Base-by-base conservation (phyloP, 257 asterid genomes). In the Solanum bukasovii region DNA sequence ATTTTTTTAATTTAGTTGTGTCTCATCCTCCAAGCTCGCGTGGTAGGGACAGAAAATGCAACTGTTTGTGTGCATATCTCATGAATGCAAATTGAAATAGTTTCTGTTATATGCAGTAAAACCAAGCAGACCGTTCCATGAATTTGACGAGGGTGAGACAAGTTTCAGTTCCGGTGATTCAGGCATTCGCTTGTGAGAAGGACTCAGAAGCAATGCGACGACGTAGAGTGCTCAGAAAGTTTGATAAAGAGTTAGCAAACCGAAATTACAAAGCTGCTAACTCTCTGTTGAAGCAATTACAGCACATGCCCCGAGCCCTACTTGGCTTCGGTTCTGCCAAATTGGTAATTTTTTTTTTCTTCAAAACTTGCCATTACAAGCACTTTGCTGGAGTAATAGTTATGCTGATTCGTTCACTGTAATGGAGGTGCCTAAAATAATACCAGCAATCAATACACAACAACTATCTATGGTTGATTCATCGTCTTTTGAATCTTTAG, bases 221-320 rank as follows among this genome's bases (percentile, higher is more conserved):
- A 73, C 94, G 93, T 46, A 88, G 91, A 81, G 90, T 86, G 73
- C 90, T 95, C 88, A 87, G 90, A 87, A 93, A 93, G 90, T 88
- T 95, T 84, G 96, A 94, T 82, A 79, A 91, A 59, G 96, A 93
- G 87, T 89, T 94, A 88, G 93, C 87, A 87, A 93, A 89, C 40
- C 92, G 95, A 42, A 95, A 94, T 88, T 94, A 88, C 91, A 94
- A 93, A 86, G 91, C 94, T 29, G 98, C 98, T 84, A 10, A 90
- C 88, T 88, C 94, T 87, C 91, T 92, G 34, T 92, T 91, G 34
- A 94, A 93, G 91, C 98, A 95, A 87, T 73, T 93, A 84, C 93
- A 89, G 87, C 91, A 93, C 77, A 91, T 90, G 89, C 92, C 93
- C 59, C 93, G 92, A 86, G 93, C 93, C 84, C 89, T 95, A 84